A percentile compares a stretch with the other conserved stretches of the same genome.
Conservation (phyloP, 306 rosid species). For the Nissolia schottii region DNA sequence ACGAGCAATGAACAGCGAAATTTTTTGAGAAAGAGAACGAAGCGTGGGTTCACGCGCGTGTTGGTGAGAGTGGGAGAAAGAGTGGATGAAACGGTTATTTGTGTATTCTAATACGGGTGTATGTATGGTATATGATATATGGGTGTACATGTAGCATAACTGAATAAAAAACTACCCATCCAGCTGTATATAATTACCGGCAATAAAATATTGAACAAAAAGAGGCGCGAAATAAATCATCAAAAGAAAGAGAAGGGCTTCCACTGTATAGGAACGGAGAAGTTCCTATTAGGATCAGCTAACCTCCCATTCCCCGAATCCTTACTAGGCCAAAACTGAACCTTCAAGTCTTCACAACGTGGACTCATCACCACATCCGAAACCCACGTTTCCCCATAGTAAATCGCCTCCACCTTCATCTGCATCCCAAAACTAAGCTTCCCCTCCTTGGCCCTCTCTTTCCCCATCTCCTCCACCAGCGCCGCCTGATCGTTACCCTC, state of each 20-base stretch:
- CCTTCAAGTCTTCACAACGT: constrained; percentile 34
- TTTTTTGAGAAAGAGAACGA: too few species aligned
- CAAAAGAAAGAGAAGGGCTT: constrained; percentile 35
- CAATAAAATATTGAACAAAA: neutral
- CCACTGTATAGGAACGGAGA: constrained; percentile 33
- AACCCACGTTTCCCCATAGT: constrained; percentile 34
- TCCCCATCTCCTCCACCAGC: constrained; percentile 39
- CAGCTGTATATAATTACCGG: neutral
- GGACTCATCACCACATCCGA: constrained; percentile 37
- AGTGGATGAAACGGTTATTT: too few species aligned
- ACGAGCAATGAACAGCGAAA: too few species aligned
- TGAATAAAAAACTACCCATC: too few species aligned
- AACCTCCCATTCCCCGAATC: constrained; percentile 27
- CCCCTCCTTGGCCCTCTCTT: constrained; percentile 35
- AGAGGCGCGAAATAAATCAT: neutral
- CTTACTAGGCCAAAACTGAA: constrained; percentile 11
- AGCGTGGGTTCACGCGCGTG: too few species aligned
- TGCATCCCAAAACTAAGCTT: constrained; percentile 42
- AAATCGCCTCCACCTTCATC: constrained; percentile 32
- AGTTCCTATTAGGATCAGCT: constrained; percentile 23
- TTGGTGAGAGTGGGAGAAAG: too few species aligned
- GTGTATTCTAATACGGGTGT: too few species aligned
- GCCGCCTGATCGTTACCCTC: constrained; percentile 14
- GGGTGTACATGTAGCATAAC: too few species aligned
- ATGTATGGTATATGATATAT: too few species aligned